Evolutionary conservation across 1,284 basidiomycete species (phyloP).

Genomic region (Phellopilus nigrolimitatus): DNA sequence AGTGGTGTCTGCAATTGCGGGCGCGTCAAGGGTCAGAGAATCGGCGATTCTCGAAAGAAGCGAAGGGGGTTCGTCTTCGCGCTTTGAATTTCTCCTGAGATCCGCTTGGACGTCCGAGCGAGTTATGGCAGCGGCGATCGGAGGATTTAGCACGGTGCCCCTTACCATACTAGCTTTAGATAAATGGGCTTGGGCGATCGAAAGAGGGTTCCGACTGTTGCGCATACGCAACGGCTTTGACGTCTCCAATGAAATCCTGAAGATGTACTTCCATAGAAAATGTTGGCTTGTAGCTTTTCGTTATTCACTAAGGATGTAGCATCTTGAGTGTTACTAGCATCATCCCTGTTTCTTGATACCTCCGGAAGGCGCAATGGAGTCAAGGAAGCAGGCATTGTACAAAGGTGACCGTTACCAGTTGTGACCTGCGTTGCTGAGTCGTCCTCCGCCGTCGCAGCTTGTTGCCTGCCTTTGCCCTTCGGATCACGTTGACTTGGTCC

Average conservation of each 20-base stretch:
- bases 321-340: background rate
- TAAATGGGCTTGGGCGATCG: conserved; percentile 15
- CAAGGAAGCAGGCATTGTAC: background rate
- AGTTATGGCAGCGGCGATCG: background rate
- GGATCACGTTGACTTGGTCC: background rate
- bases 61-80: background rate
- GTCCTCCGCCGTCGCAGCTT: background rate
- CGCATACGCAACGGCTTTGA: too few relatives aligned
- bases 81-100: background rate
- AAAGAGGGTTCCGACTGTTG: conserved; percentile 13
- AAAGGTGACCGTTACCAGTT: background rate
- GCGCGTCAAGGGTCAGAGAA: background rate
- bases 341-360: background rate
- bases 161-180: background rate
- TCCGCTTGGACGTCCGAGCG: background rate
- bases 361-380: background rate
- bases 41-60: background rate
- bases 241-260: too few relatives aligned
- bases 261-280: too few relatives aligned
- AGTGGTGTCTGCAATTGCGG: background rate
- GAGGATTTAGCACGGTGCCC: background rate
- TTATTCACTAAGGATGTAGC: background rate
- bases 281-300: too few relatives aligned
- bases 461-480: conserved; percentile 3
- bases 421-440: conserved; percentile 2